Conservation (phyloP, 345 rosid genomes). For the Eucalyptus cloeziana region DNA sequence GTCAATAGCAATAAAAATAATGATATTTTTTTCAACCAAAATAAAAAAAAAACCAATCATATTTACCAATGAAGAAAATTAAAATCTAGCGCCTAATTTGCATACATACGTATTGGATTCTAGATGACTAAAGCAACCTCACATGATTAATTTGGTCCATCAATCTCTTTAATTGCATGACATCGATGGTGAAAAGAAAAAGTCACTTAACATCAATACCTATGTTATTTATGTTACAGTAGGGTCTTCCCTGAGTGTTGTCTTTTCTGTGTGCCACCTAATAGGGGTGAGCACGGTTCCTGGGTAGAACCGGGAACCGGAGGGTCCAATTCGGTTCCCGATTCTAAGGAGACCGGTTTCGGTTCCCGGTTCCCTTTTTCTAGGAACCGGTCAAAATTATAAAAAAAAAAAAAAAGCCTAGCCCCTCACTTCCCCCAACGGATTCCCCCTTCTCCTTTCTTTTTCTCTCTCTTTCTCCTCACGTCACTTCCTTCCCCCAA, state of each 20-base stretch:
- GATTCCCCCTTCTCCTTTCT: too few relatives aligned
- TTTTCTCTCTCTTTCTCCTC: too few relatives aligned
- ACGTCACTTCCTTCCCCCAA: too few relatives aligned
- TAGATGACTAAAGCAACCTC: background rate
- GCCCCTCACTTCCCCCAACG: too few relatives aligned
- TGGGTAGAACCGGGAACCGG: too few relatives aligned
- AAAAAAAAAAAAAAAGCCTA: too few relatives aligned
- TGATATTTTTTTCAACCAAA: background rate
- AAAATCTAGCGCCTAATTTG: rapidly evolving
- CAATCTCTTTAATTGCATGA: background rate
- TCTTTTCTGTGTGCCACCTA: background rate
- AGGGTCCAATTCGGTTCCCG: too few relatives aligned
- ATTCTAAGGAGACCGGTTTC: too few relatives aligned
- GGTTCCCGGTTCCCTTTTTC: too few relatives aligned
- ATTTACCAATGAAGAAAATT: background rate
- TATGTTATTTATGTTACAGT: background rate
- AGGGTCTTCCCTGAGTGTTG: background rate
- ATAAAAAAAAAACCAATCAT: too few relatives aligned
- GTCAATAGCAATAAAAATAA: rapidly evolving
- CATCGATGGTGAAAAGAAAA: background rate
- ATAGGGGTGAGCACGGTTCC: too few relatives aligned
- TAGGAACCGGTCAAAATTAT: too few relatives aligned
- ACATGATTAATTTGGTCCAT: rapidly evolving
- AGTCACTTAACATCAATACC: background rate
- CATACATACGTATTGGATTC: rapidly evolving